Base-by-base conservation (phyloP, 306 rosid genomes). In the Quercus dentata region DNA sequence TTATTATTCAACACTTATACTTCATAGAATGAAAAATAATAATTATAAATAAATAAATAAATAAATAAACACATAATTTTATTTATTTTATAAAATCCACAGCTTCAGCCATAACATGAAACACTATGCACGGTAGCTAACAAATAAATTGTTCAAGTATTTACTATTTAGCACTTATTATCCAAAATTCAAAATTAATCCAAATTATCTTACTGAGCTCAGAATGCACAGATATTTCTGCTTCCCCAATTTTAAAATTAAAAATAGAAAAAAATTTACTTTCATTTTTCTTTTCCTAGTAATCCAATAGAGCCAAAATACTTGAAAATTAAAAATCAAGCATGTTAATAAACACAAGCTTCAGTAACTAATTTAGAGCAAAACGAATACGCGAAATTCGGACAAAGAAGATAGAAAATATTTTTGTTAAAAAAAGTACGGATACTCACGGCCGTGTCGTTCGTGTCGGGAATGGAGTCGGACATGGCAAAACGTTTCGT, bases 401-500 rank as follows among this genome's bases (percentile, higher is more conserved):
- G 25, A 71, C 55, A 9, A 72, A 54, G 25, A 11, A 3, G 6
- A 74, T 57, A 49, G 23, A 61, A 56, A 58, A 49, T 10, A 49
- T 10, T 2, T 12, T 49, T 10, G 17, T 49, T 49, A 12, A 49
- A 49, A 46, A 44, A 49, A 52, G 69, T 35, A 52, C 75, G 74
- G 28, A 72, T 52, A 90, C 92, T 85, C 81, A 96, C 99, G 41
- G 83, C 56, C n/a, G 93, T 79, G 74, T 91, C 97, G 83, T 81
- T 82, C 46, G 68, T 79, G 71, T 87, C 86, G 80, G 88, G 81
- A 73, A 67, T 87, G 19, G 91, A 83, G 71, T 93, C 97, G 44
- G 98, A 83, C 44, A 80, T 69, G 44, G 83, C 88, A 21, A 92
- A 77, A 79, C 93, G 99, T 73, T 96, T 96, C 35, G 97, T 76